Conservation (phyloP, 1,284 basidiomycete genomes). For the Waitea zeae region DNA sequence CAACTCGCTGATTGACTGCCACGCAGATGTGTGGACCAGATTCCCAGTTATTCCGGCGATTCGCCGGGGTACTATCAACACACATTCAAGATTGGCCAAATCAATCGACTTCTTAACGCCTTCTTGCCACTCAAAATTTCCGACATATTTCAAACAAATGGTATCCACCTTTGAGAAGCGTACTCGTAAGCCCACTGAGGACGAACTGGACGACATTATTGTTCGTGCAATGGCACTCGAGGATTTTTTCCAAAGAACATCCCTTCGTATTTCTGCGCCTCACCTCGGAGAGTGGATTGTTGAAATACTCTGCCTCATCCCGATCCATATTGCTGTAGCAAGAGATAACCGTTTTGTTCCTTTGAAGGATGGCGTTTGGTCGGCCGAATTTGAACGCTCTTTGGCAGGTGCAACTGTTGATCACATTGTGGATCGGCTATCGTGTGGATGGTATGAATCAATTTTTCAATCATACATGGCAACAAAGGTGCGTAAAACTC, state of each 20-base stretch:
- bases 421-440: slow-evolving; percentile 34
- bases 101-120: slow-evolving; percentile 28
- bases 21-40: slow-evolving; percentile 40
- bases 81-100: slow-evolving; percentile 12
- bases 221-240: slow-evolving; percentile 14
- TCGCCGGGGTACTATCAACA: slow-evolving; percentile 24
- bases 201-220: slow-evolving; percentile 18
- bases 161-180: slow-evolving; percentile 25
- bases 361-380: slow-evolving; percentile 37
- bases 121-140: slow-evolving; percentile 16
- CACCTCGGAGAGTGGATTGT: slow-evolving; percentile 44
- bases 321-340: slow-evolving; percentile 41
- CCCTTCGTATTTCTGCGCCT: slow-evolving; percentile 17
- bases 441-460: slow-evolving; percentile 51
- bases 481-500: slow-evolving; percentile 22
- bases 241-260: slow-evolving; percentile 5
- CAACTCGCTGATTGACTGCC: slow-evolving; percentile 37
- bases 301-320: slow-evolving; percentile 41
- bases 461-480: slow-evolving; percentile 46
- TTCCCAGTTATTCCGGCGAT: slow-evolving; percentile 43
- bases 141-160: slow-evolving; percentile 25
- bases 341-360: slow-evolving; percentile 41
- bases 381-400: slow-evolving; percentile 27
- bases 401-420: slow-evolving; percentile 41
- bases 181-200: slow-evolving; percentile 32